phyloP scores from a whole-genome alignment of 768 basidiomycete species.

The Daedaleopsis sinensis region DNA sequence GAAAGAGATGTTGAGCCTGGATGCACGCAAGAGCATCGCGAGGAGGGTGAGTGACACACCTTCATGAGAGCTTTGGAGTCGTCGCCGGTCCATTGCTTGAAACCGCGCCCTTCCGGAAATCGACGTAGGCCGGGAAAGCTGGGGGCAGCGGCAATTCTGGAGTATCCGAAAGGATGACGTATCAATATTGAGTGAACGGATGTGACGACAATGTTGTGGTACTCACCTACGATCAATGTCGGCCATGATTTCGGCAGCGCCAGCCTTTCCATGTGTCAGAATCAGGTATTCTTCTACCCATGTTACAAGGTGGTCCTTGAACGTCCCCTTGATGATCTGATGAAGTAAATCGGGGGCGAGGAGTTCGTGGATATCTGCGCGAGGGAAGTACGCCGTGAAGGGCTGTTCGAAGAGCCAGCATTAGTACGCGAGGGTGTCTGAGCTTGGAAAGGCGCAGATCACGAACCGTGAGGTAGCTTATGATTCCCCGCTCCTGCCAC shows the following conservation, averaged over 20 bases:
- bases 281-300: conserved; percentile 26
- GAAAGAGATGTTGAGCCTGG: too few species aligned
- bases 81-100: conserved; percentile 33
- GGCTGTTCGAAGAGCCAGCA: conserved; percentile 21
- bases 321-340: conserved; percentile 28
- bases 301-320: conserved; percentile 28
- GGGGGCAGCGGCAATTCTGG: conserved; percentile 17
- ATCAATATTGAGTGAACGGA: too few species aligned
- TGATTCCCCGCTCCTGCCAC: conserved; percentile 15
- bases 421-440: too few species aligned
- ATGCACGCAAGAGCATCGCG: too few species aligned
- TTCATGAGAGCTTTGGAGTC: conserved; percentile 34
- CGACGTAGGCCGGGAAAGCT: conserved; percentile 23
- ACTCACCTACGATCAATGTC: conserved; percentile 24
- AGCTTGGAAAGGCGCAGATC: too few species aligned
- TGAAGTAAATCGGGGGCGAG: conserved; percentile 25
- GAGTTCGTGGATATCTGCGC: conserved; percentile 28
- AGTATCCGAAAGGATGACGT: too few species aligned
- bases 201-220: not conserved
- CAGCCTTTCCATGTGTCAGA: conserved; percentile 2
- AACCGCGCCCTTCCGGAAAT: conserved; percentile 27
- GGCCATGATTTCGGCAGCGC: conserved; percentile 8
- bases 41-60: too few species aligned
- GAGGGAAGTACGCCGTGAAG: conserved; percentile 22
- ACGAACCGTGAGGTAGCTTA: conserved; percentile 7